Base-by-base conservation (phyloP, 129 eudicot genomes). In the Centaurea solstitialis region DNA sequence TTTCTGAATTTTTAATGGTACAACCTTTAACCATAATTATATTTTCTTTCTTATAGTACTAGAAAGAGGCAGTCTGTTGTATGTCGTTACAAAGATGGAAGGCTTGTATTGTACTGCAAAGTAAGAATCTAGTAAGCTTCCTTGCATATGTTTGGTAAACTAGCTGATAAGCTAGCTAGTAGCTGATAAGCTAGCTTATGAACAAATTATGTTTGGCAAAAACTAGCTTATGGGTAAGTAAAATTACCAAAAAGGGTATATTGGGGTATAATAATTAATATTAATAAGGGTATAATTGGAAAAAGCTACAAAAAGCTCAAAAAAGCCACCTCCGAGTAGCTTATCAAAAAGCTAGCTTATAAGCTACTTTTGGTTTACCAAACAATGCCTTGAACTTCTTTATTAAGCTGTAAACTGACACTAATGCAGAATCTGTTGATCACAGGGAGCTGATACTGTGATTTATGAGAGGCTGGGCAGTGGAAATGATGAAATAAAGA, bases 1-100 rank as follows among this genome's bases (percentile, higher is more conserved):
- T 61, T 61, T 75, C 65, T 53, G 43, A 71, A 80, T 86, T 67
- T 67, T 9, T 72, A 72, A 75, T 43, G 69, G 45, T 28, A 64
- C 10, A 39, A 73, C 33, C 73, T 72, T 24, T 83, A 74, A 78
- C 40, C 39, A 9, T 69, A 41, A 81, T 37, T 71, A 8, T 9
- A 20, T 65, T 53, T 83, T 28, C 40, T 83, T 83, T 76, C 39
- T 57, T 85, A 66, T 81, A 95, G 99, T 87, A 90, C 95, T 67
- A 89, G 99, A 87, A 95, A 95, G 93, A 90, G 99, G 78, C 99
- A 95, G 81, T 95, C 99, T 80, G 99, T 95, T 77, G 91, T 95
- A 41, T 92, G 99, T 66, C 97, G 99, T 38, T 95, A 89, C 77
- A 90, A 87, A 18, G 88, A 95, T 85, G 99, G 97, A 39, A 91